Percentiles rank a stretch among this genome's conserved stretches.
Conservation (phyloP, 2,329 filamentous ascomycete genomes). For the Hypoxylon sp. region DNA sequence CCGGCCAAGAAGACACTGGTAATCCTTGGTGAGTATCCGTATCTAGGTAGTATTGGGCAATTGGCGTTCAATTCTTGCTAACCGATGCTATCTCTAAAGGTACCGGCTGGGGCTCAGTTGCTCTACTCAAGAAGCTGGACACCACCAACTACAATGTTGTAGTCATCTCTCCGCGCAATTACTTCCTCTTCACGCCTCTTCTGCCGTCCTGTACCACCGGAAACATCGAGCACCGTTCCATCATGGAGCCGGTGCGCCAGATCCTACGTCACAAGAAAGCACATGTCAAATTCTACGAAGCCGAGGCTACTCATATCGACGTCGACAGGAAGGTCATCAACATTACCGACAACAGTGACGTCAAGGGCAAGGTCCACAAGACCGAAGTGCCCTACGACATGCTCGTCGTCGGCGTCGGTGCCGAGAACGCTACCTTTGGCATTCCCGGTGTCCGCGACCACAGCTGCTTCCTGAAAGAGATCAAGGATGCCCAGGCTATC, state of each 20-base stretch:
- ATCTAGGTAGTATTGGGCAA: too few species aligned
- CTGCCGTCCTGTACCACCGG: conserved; percentile 97
- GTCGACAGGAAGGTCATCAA: conserved; percentile 86
- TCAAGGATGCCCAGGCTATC: conserved; percentile 92
- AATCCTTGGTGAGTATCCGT: conserved; percentile 74
- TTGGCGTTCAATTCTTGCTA: conserved; percentile 17
- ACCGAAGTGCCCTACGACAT: conserved; percentile 97
- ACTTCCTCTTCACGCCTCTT: conserved; percentile 98
- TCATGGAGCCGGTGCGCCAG: conserved; percentile 98
- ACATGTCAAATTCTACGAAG: conserved; percentile 95
- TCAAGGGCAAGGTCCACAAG: conserved; percentile 81
- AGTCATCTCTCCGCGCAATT: conserved; percentile 97
- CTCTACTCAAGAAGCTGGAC: conserved; percentile 97
- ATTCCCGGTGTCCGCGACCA: conserved; percentile 95
- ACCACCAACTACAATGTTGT: conserved; percentile 99
- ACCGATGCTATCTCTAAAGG: conserved; percentile 60
- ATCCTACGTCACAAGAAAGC: conserved; percentile 96
- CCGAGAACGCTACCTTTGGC: conserved; percentile 98
- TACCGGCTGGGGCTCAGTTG: conserved; percentile 94
- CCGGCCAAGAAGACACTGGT: conserved; percentile 96
- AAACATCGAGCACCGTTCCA: conserved; percentile 97
- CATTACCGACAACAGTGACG: conserved; percentile 90
- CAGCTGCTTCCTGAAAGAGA: conserved; percentile 98
- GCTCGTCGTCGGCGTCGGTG: conserved; percentile 95
- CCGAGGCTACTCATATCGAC: conserved; percentile 95